phyloP scores from a whole-genome alignment of 2,329 filamentous ascomycete species.

The Neonectria hederae region DNA sequence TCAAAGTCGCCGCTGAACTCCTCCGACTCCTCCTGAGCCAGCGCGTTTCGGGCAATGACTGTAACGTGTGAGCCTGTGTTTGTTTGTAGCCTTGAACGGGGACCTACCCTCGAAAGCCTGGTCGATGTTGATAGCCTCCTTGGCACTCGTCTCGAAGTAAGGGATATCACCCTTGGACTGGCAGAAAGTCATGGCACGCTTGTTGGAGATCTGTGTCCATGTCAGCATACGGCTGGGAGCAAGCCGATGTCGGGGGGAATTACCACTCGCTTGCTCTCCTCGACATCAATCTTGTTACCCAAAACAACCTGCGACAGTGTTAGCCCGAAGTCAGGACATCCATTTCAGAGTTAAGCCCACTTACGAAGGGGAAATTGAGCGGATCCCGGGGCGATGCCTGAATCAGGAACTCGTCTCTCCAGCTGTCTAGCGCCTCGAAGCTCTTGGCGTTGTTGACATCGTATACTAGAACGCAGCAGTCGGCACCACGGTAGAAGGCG shows the following conservation, averaged over 20 bases:
- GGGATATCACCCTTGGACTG: slow-evolving; percentile 97
- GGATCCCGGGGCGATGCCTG: slow-evolving; percentile 96
- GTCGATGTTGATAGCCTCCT: slow-evolving; percentile 98
- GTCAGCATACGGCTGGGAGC: slow-evolving; percentile 15
- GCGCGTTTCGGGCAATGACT: slow-evolving; percentile 96
- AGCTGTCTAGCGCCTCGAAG: slow-evolving; percentile 97
- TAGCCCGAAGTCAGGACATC: slow-evolving; percentile 20
- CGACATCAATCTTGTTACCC: slow-evolving; percentile 98
- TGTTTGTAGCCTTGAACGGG: not conserved
- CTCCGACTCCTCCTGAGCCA: slow-evolving; percentile 96
- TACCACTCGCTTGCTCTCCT: slow-evolving; percentile 95
- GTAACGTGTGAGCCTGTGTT: slow-evolving; percentile 15
- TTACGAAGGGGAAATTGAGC: slow-evolving; percentile 96
- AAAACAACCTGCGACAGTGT: slow-evolving; percentile 76
- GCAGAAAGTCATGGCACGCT: slow-evolving; percentile 96
- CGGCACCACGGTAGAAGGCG: slow-evolving; percentile 95
- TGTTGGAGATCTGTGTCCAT: slow-evolving; percentile 80
- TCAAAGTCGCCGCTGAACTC: slow-evolving; percentile 98
- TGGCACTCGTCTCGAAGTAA: slow-evolving; percentile 99
- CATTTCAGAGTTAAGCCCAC: slow-evolving; percentile 46
- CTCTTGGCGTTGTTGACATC: slow-evolving; percentile 99
- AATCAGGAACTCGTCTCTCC: slow-evolving; percentile 97
- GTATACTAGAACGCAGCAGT: slow-evolving; percentile 97
- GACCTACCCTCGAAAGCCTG: slow-evolving; percentile 73
- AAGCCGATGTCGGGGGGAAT: not conserved